A percentile compares a stretch with the other conserved stretches of the same genome.
phyloP scores from a whole-genome alignment of 2,329 filamentous ascomycete genomes.

The Madurella mycetomatis region DNA sequence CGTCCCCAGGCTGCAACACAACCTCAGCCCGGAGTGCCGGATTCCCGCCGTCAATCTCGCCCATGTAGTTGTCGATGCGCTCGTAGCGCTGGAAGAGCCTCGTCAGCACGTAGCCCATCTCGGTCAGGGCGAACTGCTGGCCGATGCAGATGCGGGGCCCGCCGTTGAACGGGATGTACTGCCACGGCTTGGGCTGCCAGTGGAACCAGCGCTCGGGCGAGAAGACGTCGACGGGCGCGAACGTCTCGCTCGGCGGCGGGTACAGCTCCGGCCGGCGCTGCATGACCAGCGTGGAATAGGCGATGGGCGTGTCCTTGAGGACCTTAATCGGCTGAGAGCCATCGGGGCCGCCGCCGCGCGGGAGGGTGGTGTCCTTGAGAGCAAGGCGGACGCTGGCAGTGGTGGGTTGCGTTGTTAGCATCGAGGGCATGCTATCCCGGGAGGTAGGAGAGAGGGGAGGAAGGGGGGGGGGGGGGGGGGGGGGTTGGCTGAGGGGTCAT shows the following conservation, averaged over 20 bases:
- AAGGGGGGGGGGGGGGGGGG: too few relatives aligned
- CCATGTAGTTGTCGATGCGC: constrained; percentile 55
- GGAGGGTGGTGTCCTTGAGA: constrained; percentile 69
- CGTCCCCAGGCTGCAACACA: constrained; percentile 54
- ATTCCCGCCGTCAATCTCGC: constrained; percentile 48
- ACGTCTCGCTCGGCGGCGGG: constrained; percentile 44
- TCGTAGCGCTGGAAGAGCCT: constrained; percentile 70
- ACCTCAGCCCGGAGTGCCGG: constrained; percentile 56
- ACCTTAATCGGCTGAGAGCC: constrained; percentile 59
- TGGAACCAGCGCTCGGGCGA: constrained; percentile 63
- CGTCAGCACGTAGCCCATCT: constrained; percentile 69
- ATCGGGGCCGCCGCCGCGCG: constrained; percentile 63
- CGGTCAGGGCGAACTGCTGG: constrained; percentile 76
- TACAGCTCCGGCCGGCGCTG: constrained; percentile 64
- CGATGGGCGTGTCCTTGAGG: constrained; percentile 60
- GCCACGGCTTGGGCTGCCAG: constrained; percentile 63
- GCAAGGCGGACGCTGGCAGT: constrained; percentile 58
- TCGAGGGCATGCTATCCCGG: too few relatives aligned
- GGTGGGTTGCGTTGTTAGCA: background rate
- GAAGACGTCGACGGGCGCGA: constrained; percentile 48
- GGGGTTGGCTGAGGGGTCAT: too few relatives aligned
- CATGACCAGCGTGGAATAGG: constrained; percentile 67
- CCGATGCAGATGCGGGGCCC: constrained; percentile 71
- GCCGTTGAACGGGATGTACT: constrained; percentile 72
- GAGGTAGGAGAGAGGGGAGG: background rate